phyloP scores from a whole-genome alignment of 345 rosid species.

The Eucalyptus cloeziana region DNA sequence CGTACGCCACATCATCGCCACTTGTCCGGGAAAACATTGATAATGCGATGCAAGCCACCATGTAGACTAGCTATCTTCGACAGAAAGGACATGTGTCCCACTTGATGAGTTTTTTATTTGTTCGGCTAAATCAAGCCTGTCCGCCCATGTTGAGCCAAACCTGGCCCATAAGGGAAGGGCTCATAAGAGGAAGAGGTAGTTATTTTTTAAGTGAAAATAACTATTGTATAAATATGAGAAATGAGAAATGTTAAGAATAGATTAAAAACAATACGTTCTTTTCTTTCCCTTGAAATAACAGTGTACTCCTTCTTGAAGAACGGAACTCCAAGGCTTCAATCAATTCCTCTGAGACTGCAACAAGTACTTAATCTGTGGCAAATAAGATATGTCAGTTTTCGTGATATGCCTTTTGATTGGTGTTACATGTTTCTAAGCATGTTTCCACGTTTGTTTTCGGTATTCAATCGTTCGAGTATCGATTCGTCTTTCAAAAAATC shows the following conservation, averaged over 20 bases:
- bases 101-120: background rate
- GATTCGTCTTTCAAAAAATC: no score
- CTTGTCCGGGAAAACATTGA: background rate
- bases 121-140: no score
- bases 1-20: background rate
- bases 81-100: background rate
- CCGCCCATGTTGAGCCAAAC: no score
- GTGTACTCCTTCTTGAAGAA: no score
- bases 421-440: no score
- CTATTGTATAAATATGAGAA: no score
- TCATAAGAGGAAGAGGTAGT: accelerated
- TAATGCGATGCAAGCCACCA: background rate
- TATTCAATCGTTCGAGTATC: accelerated
- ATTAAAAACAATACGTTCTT: no score
- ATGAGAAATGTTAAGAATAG: no score
- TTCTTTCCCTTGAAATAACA: no score
- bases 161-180: no score
- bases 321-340: accelerated
- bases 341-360: accelerated
- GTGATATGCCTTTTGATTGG: no score
- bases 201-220: no score
- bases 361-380: accelerated
- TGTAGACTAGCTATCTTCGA: background rate
- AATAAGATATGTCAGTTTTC: accelerated
- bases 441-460: accelerated